phyloP scores from a whole-genome alignment of 176 grass and related monocot species.

The Oryza australiensis region DNA sequence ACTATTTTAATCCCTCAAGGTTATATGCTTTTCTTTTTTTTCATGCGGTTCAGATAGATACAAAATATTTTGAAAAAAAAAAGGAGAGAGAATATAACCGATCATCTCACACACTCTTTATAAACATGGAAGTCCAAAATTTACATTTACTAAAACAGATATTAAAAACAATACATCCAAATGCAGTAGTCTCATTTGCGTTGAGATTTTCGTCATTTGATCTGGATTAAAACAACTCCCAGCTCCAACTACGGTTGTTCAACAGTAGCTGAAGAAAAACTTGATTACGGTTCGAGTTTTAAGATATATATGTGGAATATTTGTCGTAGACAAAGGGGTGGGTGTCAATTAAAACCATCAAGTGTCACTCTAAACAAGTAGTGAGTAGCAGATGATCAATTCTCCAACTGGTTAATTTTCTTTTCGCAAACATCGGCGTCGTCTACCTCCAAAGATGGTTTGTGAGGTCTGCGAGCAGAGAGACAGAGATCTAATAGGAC shows the following conservation, averaged over 20 bases:
- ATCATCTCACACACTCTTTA: background rate
- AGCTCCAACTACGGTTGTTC: background rate
- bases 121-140: too few species aligned
- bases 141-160: too few species aligned
- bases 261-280: too few species aligned
- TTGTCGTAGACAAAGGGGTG: background rate
- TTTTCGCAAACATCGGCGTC: background rate
- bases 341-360: too few species aligned
- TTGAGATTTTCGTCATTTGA: too few species aligned
- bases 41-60: background rate
- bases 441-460: background rate
- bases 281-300: background rate
- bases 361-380: too few species aligned
- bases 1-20: background rate
- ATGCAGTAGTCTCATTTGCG: too few species aligned
- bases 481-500: slow-evolving; percentile 7
- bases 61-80: background rate
- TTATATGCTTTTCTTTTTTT: background rate
- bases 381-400: too few species aligned
- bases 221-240: background rate
- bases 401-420: background rate
- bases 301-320: background rate
- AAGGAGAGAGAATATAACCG: background rate
- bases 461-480: slow-evolving; percentile 9
- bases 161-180: too few species aligned